Evolutionary conservation across 2,329 filamentous ascomycete genomes (phyloP).

Genomic region (Aspergillus transmontanensis): DNA sequence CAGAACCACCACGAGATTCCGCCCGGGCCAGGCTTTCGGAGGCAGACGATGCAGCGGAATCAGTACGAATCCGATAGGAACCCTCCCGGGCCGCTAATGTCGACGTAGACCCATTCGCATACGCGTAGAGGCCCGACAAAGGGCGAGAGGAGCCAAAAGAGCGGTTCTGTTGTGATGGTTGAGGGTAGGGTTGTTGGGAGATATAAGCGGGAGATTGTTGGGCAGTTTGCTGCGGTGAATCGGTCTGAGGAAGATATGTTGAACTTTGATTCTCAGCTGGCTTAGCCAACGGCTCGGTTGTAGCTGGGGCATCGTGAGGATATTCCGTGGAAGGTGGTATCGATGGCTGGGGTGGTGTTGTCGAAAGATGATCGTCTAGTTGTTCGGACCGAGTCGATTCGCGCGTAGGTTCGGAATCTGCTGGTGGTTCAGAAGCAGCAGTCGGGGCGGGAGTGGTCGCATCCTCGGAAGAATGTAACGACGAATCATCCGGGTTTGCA

Average conservation of each 20-base stretch:
- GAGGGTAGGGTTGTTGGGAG: constrained; percentile 30
- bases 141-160: constrained; percentile 45
- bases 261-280: constrained; percentile 45
- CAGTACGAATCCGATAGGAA: constrained; percentile 59
- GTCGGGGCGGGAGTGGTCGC: constrained; percentile 27
- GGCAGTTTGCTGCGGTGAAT: constrained; percentile 45
- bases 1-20: constrained; percentile 64
- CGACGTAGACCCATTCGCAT: constrained; percentile 47
- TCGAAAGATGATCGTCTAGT: constrained; percentile 27
- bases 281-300: constrained; percentile 24
- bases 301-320: constrained; percentile 21
- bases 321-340: constrained; percentile 21
- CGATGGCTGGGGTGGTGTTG: constrained; percentile 22
- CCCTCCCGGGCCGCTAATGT: constrained; percentile 42
- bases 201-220: constrained; percentile 48
- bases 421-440: constrained; percentile 26
- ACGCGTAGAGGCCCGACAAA: constrained; percentile 52
- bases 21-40: constrained; percentile 60
- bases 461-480: constrained; percentile 42
- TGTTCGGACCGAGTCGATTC: constrained; percentile 23
- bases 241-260: constrained; percentile 47
- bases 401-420: constrained; percentile 26
- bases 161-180: constrained; percentile 35
- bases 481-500: constrained; percentile 86
- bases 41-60: constrained; percentile 61